Conservation (phyloP, 2,329 filamentous ascomycete species). For the Pseudofabraea citricarpa region DNA sequence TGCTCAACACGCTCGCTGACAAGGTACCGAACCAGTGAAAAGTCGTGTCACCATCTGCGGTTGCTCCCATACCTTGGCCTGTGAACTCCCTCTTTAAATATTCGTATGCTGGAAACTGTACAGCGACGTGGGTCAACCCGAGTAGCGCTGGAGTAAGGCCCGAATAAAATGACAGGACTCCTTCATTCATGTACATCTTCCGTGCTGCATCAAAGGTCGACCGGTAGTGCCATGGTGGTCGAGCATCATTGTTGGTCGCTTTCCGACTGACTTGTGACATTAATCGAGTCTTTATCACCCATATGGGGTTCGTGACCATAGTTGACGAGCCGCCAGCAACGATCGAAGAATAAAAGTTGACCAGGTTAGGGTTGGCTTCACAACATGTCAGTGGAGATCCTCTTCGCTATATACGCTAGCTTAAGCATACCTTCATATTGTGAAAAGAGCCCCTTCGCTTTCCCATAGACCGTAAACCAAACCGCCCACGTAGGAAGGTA, state of each 20-base stretch:
- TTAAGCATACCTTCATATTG: slow-evolving; percentile 54
- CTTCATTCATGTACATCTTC: slow-evolving; percentile 94
- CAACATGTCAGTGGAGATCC: slow-evolving; percentile 9
- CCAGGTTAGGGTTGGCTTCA: slow-evolving; percentile 68
- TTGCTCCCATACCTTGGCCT: slow-evolving; percentile 77
- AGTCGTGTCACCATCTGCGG: slow-evolving; percentile 47
- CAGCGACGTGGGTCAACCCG: slow-evolving; percentile 89
- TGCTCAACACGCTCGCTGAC: slow-evolving; percentile 86
- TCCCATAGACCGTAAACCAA: slow-evolving; percentile 95
- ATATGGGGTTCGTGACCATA: slow-evolving; percentile 93
- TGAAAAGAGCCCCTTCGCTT: slow-evolving; percentile 70
- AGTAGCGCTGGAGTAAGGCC: slow-evolving; percentile 88
- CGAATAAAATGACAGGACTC: slow-evolving; percentile 87
- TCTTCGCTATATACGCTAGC: slow-evolving; percentile 9
- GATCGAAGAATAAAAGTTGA: slow-evolving; percentile 86
- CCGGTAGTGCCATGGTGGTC: slow-evolving; percentile 84
- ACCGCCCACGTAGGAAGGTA: slow-evolving; percentile 98
- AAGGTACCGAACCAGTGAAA: slow-evolving; percentile 81
- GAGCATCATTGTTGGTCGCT: slow-evolving; percentile 46
- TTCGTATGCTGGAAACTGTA: slow-evolving; percentile 96
- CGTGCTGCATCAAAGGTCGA: slow-evolving; percentile 86
- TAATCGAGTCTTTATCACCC: slow-evolving; percentile 97
- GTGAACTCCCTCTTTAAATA: slow-evolving; percentile 89
- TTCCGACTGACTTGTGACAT: slow-evolving; percentile 81
- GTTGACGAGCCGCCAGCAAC: slow-evolving; percentile 90